These are phyloP conservation scores for Fusarium chlamydosporum DNA, from an alignment of 2,329 filamentous ascomycete genomes.

Conservation along the genomic window DNA sequence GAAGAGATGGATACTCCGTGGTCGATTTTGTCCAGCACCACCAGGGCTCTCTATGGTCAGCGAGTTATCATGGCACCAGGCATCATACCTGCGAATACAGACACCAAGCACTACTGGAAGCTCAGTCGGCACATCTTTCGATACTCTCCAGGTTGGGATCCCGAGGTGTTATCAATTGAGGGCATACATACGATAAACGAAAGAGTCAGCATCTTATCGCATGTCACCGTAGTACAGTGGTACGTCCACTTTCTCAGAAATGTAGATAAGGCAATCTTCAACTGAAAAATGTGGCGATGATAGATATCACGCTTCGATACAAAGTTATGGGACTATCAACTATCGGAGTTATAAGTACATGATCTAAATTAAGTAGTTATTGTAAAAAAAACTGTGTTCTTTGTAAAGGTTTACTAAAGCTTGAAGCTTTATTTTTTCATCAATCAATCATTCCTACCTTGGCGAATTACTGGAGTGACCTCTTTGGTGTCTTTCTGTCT, in stretches of 20 bases:
- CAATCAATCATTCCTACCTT: no score
- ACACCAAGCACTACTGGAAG: neutral
- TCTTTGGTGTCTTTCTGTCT: no score
- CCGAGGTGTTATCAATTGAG: neutral
- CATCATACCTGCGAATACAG: neutral
- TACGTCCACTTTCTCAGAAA: neutral
- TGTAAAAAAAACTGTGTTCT: no score
- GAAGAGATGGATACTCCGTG: neutral
- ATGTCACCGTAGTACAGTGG: neutral
- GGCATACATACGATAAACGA: constrained; percentile 1
- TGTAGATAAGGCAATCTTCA: neutral
- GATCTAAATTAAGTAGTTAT: no score
- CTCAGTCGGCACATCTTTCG: neutral
- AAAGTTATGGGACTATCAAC: no score
- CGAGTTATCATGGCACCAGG: neutral
- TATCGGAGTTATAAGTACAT: no score
- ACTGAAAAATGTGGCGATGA: neutral
- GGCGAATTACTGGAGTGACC: no score
- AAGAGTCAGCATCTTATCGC: neutral
- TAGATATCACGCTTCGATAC: neutral
- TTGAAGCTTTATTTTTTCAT: no score
- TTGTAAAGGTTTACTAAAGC: no score
- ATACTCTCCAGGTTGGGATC: neutral
- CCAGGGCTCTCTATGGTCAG: neutral
- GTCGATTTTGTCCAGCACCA: neutral